phyloP scores from a whole-genome alignment of 352 stramenopile genomes.

The Phytopythium delawarense region DNA sequence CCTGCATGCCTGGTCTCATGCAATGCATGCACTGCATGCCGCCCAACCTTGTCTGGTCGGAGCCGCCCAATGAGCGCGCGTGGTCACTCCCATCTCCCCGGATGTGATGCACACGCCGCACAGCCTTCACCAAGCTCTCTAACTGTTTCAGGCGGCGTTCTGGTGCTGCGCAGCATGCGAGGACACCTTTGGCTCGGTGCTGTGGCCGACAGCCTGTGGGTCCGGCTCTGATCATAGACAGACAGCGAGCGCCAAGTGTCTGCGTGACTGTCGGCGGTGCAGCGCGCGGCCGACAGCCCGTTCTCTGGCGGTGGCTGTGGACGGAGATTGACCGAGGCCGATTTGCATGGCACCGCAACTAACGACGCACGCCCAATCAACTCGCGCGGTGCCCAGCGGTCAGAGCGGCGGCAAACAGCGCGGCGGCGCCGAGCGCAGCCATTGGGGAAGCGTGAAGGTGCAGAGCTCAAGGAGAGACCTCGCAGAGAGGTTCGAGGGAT shows the following conservation, averaged over 20 bases:
- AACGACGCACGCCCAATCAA: not conserved
- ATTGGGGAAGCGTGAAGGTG: not conserved
- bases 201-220: not conserved
- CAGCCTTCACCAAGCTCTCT: not conserved
- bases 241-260: not conserved
- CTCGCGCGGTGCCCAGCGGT: not conserved
- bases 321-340: not conserved
- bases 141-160: not conserved
- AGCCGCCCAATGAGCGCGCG: not conserved
- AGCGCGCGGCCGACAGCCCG: not conserved
- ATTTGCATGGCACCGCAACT: not conserved
- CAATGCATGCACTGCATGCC: not conserved
- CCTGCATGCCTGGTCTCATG: not conserved
- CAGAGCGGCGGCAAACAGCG: not conserved
- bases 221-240: not conserved
- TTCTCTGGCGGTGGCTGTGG: not conserved
- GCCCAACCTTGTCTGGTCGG: not conserved
- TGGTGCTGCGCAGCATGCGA: not conserved
- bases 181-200: not conserved
- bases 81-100: not conserved
- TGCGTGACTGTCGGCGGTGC: not conserved
- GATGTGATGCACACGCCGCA: too few species aligned
- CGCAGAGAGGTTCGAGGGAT: not conserved
- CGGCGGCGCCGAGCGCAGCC: too few species aligned
- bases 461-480: too few species aligned